These are phyloP conservation scores for Neurospora tetrasperma DNA, from an alignment of 495 filamentous ascomycete species.

Conservation along the genomic window DNA sequence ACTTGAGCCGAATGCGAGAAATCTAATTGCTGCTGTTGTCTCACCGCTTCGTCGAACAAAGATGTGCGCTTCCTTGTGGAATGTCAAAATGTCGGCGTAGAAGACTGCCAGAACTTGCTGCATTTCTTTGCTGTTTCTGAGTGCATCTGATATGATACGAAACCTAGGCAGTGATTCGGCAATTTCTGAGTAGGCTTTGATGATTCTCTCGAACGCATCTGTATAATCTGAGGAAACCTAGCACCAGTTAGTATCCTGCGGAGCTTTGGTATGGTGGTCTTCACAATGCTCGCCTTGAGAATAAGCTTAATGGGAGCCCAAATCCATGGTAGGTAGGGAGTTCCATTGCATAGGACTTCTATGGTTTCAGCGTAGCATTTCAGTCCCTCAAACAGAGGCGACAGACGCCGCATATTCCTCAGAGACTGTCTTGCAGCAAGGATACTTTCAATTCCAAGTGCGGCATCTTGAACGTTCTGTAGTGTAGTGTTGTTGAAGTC, in stretches of 20 bases:
- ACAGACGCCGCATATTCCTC: slow-evolving; percentile 31
- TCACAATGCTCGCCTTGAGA: slow-evolving; percentile 18
- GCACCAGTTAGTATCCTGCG: not conserved
- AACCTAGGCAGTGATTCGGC: slow-evolving; percentile 30
- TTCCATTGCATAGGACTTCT: slow-evolving; percentile 36
- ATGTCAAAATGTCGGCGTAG: slow-evolving; percentile 34
- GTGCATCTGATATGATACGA: slow-evolving; percentile 19
- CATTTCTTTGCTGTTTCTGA: slow-evolving; percentile 23
- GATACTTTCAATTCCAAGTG: slow-evolving; percentile 26
- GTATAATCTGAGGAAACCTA: slow-evolving; percentile 26
- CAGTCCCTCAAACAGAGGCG: slow-evolving; percentile 28
- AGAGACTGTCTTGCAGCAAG: slow-evolving; percentile 25
- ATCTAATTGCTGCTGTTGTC: not conserved
- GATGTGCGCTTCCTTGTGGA: slow-evolving; percentile 37
- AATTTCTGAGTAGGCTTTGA: slow-evolving; percentile 31
- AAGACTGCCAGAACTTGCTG: slow-evolving; percentile 30
- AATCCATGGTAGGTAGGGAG: slow-evolving; percentile 34
- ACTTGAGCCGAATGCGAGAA: not conserved
- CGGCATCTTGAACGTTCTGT: slow-evolving; percentile 25
- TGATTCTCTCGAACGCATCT: slow-evolving; percentile 30
- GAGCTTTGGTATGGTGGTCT: not conserved
- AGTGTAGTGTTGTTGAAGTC: slow-evolving; percentile 25
- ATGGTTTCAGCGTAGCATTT: slow-evolving; percentile 30
- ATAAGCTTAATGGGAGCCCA: slow-evolving; percentile 40
- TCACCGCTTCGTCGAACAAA: slow-evolving; percentile 31